These are phyloP conservation scores for Puya raimondii DNA, from an alignment of 176 grass and related monocot species.

Conservation along the genomic window DNA sequence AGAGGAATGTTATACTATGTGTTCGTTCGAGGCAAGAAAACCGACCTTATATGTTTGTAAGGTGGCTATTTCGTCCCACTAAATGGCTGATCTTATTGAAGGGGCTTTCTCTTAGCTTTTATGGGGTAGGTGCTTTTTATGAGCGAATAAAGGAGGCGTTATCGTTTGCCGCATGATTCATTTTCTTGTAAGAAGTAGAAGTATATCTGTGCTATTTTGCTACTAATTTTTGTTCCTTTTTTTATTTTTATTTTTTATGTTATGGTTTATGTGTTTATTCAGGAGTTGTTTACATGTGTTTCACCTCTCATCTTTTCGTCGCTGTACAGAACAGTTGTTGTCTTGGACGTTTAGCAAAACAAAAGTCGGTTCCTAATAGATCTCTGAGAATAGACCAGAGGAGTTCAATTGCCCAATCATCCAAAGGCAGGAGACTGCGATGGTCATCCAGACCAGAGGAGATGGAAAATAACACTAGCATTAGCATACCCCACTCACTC, in stretches of 20 bases:
- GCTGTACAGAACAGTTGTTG: conserved; percentile 65
- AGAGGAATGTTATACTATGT: neutral
- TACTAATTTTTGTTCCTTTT: neutral
- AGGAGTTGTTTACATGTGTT: conserved; percentile 1
- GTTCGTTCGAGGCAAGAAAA: neutral
- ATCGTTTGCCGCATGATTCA: too few relatives aligned
- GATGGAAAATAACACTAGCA: conserved; percentile 59
- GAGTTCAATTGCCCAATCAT: conserved; percentile 19
- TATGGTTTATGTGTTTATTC: neutral
- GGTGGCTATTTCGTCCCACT: conserved; percentile 6
- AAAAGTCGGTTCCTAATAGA: conserved; percentile 25
- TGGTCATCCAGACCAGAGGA: conserved; percentile 30
- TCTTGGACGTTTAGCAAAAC: conserved; percentile 49
- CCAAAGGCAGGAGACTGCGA: conserved; percentile 26
- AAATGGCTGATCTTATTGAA: conserved; percentile 19
- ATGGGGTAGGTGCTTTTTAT: conserved; percentile 50
- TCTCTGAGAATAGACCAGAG: conserved; percentile 21
- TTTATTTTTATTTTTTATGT: neutral
- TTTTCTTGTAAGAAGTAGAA: too few relatives aligned
- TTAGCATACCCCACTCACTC: conserved; percentile 52
- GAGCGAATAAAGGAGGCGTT: conserved; percentile 1
- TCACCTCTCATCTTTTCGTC: conserved; percentile 8
- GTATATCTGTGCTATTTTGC: neutral
- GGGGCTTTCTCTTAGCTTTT: conserved; percentile 29
- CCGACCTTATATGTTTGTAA: neutral